phyloP scores from a whole-genome alignment of 2,329 filamentous ascomycete species.

The Calonectria montana region DNA sequence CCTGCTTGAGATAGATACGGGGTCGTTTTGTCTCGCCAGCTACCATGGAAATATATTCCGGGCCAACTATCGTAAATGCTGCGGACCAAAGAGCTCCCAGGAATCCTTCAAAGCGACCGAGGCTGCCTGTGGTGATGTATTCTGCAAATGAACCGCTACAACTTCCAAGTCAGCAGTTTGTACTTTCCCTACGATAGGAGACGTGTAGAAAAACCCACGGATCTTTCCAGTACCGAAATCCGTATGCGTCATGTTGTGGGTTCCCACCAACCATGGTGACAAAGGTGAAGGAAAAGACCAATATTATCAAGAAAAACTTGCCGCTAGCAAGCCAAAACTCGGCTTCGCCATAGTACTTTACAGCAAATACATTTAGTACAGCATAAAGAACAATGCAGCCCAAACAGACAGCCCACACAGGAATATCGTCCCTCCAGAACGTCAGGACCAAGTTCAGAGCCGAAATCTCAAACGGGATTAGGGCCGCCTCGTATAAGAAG shows the following conservation, averaged over 20 bases:
- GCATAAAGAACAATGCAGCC: slow-evolving; percentile 20
- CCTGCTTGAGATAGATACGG: slow-evolving; percentile 40
- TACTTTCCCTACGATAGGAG: neutral
- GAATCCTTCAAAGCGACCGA: slow-evolving; percentile 71
- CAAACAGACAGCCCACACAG: slow-evolving; percentile 27
- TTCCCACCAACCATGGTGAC: slow-evolving; percentile 36
- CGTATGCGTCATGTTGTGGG: slow-evolving; percentile 14
- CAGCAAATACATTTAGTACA: slow-evolving; percentile 42
- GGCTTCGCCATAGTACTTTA: slow-evolving; percentile 60
- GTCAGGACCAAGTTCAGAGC: slow-evolving; percentile 50
- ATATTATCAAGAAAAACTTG: slow-evolving; percentile 61
- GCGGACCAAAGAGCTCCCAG: slow-evolving; percentile 26
- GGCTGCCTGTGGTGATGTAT: slow-evolving; percentile 53
- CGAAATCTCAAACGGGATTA: slow-evolving; percentile 63
- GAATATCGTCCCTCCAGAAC: slow-evolving; percentile 46
- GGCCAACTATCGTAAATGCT: slow-evolving; percentile 35
- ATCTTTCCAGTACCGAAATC: slow-evolving; percentile 19
- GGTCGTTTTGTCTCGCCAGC: slow-evolving; percentile 43
- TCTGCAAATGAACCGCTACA: slow-evolving; percentile 40
- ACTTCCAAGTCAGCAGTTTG: neutral
- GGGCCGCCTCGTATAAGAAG: slow-evolving; percentile 60
- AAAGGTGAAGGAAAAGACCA: slow-evolving; percentile 58
- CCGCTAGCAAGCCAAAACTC: slow-evolving; percentile 62
- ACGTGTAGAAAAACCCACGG: neutral
- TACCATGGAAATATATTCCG: slow-evolving; percentile 37